Conservation (phyloP, 2,329 filamentous ascomycete genomes). For the Ophiocordyceps camponoti-floridani region DNA sequence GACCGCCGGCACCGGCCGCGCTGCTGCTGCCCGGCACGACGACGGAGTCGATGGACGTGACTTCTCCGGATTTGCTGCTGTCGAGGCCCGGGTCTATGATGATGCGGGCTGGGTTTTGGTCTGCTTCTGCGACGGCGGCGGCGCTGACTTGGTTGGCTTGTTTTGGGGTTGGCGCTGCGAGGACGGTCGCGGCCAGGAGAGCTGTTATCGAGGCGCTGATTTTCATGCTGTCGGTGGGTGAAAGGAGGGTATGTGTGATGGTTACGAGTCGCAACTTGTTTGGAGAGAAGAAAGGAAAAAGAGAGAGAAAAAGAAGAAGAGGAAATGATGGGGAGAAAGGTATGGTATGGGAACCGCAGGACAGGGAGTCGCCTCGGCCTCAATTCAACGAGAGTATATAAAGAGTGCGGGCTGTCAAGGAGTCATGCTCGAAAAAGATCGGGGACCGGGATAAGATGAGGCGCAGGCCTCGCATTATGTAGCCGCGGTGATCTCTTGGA, state of each 20-base stretch:
- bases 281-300: not conserved
- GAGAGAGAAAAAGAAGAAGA: not conserved
- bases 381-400: no score
- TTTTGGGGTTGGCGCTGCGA: not conserved
- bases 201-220: not conserved
- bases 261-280: not conserved
- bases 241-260: not conserved
- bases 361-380: no score
- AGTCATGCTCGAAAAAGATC: no score
- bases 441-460: no score
- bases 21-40: not conserved
- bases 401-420: no score
- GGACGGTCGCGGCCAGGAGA: not conserved
- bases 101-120: not conserved
- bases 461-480: no score
- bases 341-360: no score
- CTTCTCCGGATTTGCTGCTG: not conserved
- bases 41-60: not conserved
- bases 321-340: not conserved
- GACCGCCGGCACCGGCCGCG: not conserved
- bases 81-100: not conserved
- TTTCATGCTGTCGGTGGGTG: not conserved
- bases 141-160: not conserved
- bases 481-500: no score
- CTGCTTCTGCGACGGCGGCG: not conserved